phyloP scores from a whole-genome alignment of 2,329 filamentous ascomycete species.

The Talaromyces sp. region DNA sequence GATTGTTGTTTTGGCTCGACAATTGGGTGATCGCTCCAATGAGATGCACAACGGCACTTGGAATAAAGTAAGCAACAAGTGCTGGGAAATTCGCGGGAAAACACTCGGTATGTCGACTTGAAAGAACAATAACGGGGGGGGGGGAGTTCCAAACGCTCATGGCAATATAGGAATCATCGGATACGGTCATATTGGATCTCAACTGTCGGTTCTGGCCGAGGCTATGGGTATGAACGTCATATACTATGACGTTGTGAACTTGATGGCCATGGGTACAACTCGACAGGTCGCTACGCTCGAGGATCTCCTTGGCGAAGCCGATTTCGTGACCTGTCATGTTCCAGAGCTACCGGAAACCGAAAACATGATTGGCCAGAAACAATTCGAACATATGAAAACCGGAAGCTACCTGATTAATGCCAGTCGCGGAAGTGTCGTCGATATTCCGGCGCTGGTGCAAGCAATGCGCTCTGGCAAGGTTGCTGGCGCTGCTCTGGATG shows the following conservation, averaged over 20 bases:
- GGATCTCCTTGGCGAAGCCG: conserved; percentile 69
- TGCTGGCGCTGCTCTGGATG: conserved; percentile 91
- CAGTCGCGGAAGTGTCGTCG: conserved; percentile 86
- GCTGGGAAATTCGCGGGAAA: conserved; percentile 98
- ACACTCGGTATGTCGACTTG: conserved; percentile 63
- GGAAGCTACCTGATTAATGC: conserved; percentile 96
- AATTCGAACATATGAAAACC: conserved; percentile 85
- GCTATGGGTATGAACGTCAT: conserved; percentile 98
- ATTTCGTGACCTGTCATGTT: conserved; percentile 93
- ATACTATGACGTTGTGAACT: conserved; percentile 90
- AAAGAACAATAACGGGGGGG: not conserved
- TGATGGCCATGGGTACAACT: conserved; percentile 90
- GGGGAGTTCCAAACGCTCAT: not conserved
- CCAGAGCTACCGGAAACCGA: conserved; percentile 89
- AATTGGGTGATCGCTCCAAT: conserved; percentile 85
- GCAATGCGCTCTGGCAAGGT: conserved; percentile 81
- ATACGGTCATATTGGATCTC: conserved; percentile 95
- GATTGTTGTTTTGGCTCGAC: conserved; percentile 85
- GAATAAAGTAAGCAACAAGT: conserved; percentile 96
- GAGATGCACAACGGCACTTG: conserved; percentile 93
- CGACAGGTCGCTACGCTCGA: conserved; percentile 76
- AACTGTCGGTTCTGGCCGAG: conserved; percentile 91
- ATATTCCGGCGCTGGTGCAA: conserved; percentile 86
- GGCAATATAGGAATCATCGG: conserved; percentile 71
- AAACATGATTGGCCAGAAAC: conserved; percentile 76